Percentiles rank a stretch among this genome's conserved stretches.
Conservation (phyloP, 768 basidiomycete genomes). For the Amanita inopinata region DNA sequence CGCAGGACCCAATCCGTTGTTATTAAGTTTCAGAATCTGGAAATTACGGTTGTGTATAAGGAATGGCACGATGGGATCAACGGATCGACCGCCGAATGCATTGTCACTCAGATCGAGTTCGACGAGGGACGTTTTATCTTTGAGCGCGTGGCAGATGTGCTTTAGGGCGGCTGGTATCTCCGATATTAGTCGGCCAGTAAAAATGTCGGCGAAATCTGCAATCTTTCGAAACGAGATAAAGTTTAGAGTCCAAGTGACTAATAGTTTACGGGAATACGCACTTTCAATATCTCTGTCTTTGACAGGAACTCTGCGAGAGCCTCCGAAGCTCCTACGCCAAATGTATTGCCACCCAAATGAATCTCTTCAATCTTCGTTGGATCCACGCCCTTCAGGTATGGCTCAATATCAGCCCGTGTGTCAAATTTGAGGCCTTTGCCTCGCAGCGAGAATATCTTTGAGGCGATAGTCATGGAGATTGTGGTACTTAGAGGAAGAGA, state of each 20-base stretch:
- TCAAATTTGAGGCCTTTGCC: slow-evolving; percentile 78
- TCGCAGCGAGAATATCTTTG: slow-evolving; percentile 32
- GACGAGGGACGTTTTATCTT: slow-evolving; percentile 67
- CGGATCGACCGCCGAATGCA: slow-evolving; percentile 91
- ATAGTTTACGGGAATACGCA: slow-evolving; percentile 23
- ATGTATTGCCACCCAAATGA: slow-evolving; percentile 88
- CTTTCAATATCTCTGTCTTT: slow-evolving; percentile 61
- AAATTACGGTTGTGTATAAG: slow-evolving; percentile 75
- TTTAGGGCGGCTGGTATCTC: slow-evolving; percentile 90
- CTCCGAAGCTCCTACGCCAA: slow-evolving; percentile 84
- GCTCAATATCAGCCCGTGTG: slow-evolving; percentile 63
- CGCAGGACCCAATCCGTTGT: slow-evolving; percentile 90
- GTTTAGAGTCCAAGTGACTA: background rate
- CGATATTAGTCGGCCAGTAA: slow-evolving; percentile 90
- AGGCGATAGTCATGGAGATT: slow-evolving; percentile 3
- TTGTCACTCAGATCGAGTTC: slow-evolving; percentile 93
- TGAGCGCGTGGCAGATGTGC: slow-evolving; percentile 82
- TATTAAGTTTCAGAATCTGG: slow-evolving; percentile 83
- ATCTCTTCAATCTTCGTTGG: slow-evolving; percentile 72
- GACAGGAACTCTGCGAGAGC: slow-evolving; percentile 75
- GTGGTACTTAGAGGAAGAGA: no score
- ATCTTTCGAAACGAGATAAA: slow-evolving; percentile 39
- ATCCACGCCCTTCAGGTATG: slow-evolving; percentile 57
- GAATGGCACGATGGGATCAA: slow-evolving; percentile 88
- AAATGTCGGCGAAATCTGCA: slow-evolving; percentile 95